Evolutionary conservation across 139 green algal species (phyloP), one percentile per base, ranked within the genome.

Genomic region (Auxenochlorella pyrenoidosa): DNA sequence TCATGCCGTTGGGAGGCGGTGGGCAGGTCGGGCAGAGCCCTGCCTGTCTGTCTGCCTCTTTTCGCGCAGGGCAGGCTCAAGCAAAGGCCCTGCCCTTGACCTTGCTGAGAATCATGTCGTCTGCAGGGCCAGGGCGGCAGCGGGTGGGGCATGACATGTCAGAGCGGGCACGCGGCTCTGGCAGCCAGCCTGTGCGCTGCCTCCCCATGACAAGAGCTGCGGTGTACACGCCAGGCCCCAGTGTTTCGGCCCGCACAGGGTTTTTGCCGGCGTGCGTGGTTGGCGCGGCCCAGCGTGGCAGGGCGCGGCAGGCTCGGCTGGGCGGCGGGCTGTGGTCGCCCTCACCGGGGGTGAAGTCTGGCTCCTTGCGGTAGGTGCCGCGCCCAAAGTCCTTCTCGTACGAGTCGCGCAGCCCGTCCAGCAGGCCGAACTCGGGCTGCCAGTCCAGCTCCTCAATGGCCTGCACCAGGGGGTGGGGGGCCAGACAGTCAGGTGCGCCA

Each of bases 381-480:
- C 95, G 90, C 32, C 94, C 95, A 91, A 99, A 99, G 92, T 99
- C 97, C 89, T 99, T 97, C 28, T 95, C 36, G 85, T 98, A 98
- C 41, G 91, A 96, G 90, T 99, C 97, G 60, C 77, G 93, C 47
- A 99, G 92, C 3, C 97, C 97, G 47, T 98, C 95, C 5, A 98
- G 81, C 38, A 99, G 91, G 60, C 92, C 91, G 83, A 96, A 99
- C 90, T 99, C 90, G 38, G 97, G 97, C 38, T 82, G 91, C 97
- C 97, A 99, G 82, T 95, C 94, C 65, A 99, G 93, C 22, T 98
- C 94, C 8, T 80, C 82, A 89, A 95, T 89, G 18, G 93, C 93
- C 94, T 98, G 90, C 15, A 84, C 3, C 5, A 40, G 3, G 26
- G 47, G 12, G 47, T 6, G 12, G 12, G 47, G 12, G 12, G 12